Conservation (phyloP, 2,329 filamentous ascomycete species). For the Coniella lustricola region DNA sequence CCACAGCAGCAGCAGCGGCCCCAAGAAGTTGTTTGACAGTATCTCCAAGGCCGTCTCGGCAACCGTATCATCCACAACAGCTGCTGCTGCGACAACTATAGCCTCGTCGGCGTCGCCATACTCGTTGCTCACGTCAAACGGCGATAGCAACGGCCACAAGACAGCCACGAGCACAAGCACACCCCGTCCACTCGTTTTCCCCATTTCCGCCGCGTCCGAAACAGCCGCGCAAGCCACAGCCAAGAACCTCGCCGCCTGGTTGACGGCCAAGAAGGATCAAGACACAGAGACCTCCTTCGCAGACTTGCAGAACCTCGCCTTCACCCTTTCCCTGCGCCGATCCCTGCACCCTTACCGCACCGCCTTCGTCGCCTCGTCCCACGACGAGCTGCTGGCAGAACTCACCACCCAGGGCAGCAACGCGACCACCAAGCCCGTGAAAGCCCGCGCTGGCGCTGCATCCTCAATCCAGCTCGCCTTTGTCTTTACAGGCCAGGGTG, state of each 20-base stretch:
- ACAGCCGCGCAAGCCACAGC: not conserved
- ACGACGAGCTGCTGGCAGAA: not conserved
- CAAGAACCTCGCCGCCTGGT: not conserved
- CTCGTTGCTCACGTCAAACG: no score
- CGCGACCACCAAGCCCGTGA: not conserved
- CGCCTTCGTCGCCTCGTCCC: constrained; percentile 17
- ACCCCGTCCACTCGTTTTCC: not conserved
- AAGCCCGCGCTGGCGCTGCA: not conserved
- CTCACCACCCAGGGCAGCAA: not conserved
- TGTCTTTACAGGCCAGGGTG: constrained; percentile 29
- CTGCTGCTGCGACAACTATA: not conserved
- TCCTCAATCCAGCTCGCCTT: constrained; percentile 14
- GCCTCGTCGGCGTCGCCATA: no score
- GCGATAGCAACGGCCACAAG: not conserved
- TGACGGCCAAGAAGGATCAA: not conserved
- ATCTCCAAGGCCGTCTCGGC: no score
- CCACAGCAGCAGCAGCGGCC: not conserved
- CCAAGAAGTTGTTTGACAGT: no score
- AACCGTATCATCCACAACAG: no score
- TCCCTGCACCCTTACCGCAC: constrained; percentile 22
- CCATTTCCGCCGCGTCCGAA: not conserved
- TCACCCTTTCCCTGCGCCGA: constrained; percentile 21
- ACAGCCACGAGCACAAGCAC: not conserved
- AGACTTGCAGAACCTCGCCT: constrained; percentile 17
- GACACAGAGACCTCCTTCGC: not conserved